Conservation (phyloP, 2,329 filamentous ascomycete species). For the Knufia fluminis region DNA sequence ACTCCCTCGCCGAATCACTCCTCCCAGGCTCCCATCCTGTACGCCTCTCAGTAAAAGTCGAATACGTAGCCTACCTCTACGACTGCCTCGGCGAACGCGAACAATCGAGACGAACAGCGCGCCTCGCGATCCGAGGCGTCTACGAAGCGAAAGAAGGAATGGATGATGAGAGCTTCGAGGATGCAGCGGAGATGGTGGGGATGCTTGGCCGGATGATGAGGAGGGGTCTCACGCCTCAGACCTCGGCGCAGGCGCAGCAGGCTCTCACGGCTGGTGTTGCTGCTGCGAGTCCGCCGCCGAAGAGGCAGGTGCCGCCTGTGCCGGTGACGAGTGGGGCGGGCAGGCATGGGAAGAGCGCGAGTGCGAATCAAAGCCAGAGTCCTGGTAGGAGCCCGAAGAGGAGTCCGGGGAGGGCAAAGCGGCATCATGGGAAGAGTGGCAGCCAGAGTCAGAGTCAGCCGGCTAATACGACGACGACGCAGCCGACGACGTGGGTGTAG, state of each 20-base stretch:
- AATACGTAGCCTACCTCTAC: slow-evolving; percentile 87
- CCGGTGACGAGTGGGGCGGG: background rate
- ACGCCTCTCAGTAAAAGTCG: slow-evolving; percentile 78
- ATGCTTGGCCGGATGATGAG: slow-evolving; percentile 84
- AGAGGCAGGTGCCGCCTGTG: background rate
- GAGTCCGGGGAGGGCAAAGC: background rate
- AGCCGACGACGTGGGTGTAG: slow-evolving; percentile 9
- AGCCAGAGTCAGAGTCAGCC: background rate
- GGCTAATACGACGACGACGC: background rate
- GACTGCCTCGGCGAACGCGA: slow-evolving; percentile 81
- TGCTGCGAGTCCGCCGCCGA: background rate
- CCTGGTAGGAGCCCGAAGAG: slow-evolving; percentile 5
- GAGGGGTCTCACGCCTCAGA: slow-evolving; percentile 44
- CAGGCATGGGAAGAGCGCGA: background rate
- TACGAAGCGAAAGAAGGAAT: slow-evolving; percentile 87
- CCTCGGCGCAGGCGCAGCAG: background rate
- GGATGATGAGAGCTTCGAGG: slow-evolving; percentile 90
- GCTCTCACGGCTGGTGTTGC: too few relatives aligned
- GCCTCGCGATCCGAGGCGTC: slow-evolving; percentile 76
- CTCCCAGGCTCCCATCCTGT: slow-evolving; percentile 85
- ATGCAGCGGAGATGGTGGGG: slow-evolving; percentile 79
- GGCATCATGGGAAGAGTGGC: too few relatives aligned
- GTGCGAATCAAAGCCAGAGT: background rate
- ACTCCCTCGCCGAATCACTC: slow-evolving; percentile 61
- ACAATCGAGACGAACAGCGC: slow-evolving; percentile 65